phyloP scores from a whole-genome alignment of 169 alveolate genomes.

The Pseudocohnilembus persalinus region DNA sequence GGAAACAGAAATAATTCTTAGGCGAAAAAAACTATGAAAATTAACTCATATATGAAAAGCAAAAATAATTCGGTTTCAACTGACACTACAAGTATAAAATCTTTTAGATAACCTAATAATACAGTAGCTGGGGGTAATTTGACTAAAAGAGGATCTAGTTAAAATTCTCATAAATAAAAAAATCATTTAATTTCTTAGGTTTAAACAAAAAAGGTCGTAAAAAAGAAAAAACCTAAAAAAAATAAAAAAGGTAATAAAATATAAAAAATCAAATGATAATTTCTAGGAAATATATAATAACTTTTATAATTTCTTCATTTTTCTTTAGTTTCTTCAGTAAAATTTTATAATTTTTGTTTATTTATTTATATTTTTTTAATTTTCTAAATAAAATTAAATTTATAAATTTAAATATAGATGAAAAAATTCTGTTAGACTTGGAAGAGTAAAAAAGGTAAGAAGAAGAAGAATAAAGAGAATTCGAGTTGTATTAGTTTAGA shows the following conservation, averaged over 20 bases:
- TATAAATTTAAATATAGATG: not conserved
- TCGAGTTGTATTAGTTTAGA: not conserved
- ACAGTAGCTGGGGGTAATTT: not conserved
- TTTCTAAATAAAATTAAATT: not conserved
- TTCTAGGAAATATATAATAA: too few species aligned
- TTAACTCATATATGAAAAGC: not conserved
- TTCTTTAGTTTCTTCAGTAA: too few species aligned
- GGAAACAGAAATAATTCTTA: too few species aligned
- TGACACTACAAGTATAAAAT: not conserved
- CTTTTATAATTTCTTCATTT: too few species aligned
- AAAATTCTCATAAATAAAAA: too few species aligned
- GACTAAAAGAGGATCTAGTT: not conserved
- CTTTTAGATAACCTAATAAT: not conserved
- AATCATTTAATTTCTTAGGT: not conserved
- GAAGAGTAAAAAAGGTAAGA: not conserved
- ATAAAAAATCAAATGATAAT: too few species aligned
- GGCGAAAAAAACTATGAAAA: not conserved
- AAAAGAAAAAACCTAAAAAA: not conserved
- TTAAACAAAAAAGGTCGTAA: not conserved
- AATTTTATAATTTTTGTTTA: too few species aligned
- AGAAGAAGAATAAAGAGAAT: not conserved
- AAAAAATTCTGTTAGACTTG: not conserved
- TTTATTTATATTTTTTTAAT: too few species aligned
- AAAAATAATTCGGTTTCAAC: not conserved
- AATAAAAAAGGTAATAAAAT: not conserved